Evolutionary conservation across 352 stramenopile genomes (phyloP).

Genomic region (Globisporangium irregulare): DNA sequence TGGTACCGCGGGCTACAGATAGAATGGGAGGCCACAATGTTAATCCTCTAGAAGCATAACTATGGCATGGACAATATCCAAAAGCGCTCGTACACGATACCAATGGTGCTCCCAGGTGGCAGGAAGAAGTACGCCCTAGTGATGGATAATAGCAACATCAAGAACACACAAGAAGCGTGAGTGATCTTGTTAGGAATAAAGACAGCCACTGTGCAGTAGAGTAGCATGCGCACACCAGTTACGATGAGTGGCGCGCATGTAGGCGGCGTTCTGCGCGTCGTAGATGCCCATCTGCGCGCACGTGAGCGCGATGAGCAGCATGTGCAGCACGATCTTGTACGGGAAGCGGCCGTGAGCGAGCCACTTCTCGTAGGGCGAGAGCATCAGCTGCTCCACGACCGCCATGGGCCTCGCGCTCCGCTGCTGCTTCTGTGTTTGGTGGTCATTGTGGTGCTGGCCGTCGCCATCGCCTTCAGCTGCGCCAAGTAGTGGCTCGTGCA

Average conservation of each 20-base stretch:
- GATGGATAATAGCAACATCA: background rate
- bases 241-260: constrained; percentile 78
- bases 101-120: constrained; percentile 47
- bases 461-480: constrained; percentile 1
- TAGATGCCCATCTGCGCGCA: constrained; percentile 73
- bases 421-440: background rate
- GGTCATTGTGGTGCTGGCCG: background rate
- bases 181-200: background rate
- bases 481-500: constrained; percentile 17
- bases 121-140: constrained; percentile 82
- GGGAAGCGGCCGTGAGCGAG: constrained; percentile 63
- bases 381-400: constrained; percentile 48
- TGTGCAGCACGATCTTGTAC: constrained; percentile 81
- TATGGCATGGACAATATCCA: background rate
- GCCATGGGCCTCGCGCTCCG: constrained; percentile 27
- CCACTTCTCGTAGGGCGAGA: constrained; percentile 87
- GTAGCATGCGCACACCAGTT: constrained; percentile 52
- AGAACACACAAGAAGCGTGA: background rate
- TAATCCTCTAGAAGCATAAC: background rate
- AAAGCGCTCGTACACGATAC: constrained; percentile 32
- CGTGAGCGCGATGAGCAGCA: constrained; percentile 70
- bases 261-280: constrained; percentile 77
- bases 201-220: background rate
- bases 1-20: constrained; percentile 45
- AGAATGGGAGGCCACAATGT: background rate